These are phyloP conservation scores for Pseudoperonospora humuli DNA, from an alignment of 352 stramenopile genomes.

Conservation along the genomic window DNA sequence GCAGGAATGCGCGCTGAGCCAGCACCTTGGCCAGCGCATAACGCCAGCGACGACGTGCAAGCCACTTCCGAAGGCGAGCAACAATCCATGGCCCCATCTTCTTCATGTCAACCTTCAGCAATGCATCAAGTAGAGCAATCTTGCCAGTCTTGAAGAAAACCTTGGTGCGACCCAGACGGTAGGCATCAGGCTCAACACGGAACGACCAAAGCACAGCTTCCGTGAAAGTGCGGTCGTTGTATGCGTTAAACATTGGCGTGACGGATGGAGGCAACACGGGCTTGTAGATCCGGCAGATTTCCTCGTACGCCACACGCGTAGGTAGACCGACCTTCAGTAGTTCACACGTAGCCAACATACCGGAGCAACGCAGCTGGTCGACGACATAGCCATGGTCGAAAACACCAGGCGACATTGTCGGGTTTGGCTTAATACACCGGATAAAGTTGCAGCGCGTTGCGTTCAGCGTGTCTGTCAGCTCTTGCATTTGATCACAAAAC, in stretches of 20 bases:
- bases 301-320: conserved; percentile 85
- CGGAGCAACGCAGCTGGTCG: conserved; percentile 84
- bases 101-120: conserved; percentile 87
- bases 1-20: conserved; percentile 73
- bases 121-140: conserved; percentile 80
- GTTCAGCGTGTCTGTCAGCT: conserved; percentile 81
- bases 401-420: conserved; percentile 59
- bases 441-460: conserved; percentile 84
- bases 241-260: conserved; percentile 69
- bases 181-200: conserved; percentile 77
- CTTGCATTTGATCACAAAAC: conserved; percentile 84
- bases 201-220: conserved; percentile 88
- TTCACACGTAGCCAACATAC: conserved; percentile 87
- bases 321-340: conserved; percentile 88
- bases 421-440: conserved; percentile 88
- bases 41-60: conserved; percentile 75
- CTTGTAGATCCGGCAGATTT: conserved; percentile 86
- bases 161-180: conserved; percentile 83
- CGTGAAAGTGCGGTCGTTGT: conserved; percentile 84
- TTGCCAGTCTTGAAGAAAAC: conserved; percentile 91
- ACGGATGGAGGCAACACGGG: conserved; percentile 63
- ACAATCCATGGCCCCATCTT: conserved; percentile 87
- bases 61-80: conserved; percentile 74
- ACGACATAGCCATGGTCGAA: conserved; percentile 88
- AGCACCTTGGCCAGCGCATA: conserved; percentile 82